These are phyloP conservation scores for Malus sylvestris DNA, from an alignment of 306 rosid genomes.

Conservation along the genomic window DNA sequence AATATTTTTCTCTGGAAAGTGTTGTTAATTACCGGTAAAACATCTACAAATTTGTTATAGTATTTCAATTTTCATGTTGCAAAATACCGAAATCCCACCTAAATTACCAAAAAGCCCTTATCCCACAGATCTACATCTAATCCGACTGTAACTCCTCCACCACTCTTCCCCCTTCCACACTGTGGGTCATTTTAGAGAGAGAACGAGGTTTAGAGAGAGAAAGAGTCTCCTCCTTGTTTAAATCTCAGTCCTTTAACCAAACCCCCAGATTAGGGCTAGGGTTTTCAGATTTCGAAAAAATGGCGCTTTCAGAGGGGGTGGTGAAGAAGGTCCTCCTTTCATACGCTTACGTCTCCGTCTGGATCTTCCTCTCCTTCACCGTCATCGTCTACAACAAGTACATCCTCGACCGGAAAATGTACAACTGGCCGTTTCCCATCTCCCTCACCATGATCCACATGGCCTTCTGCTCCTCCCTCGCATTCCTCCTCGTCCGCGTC, in stretches of 20 bases:
- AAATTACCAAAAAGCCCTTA: not conserved
- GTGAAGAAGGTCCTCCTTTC: slow-evolving; percentile 76
- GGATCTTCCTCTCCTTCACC: slow-evolving; percentile 96
- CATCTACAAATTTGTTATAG: no score
- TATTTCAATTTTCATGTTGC: no score
- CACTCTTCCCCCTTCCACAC: not conserved
- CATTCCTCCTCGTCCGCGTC: slow-evolving; percentile 68
- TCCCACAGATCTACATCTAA: not conserved
- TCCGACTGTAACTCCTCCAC: not conserved
- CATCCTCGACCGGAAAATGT: slow-evolving; percentile 87
- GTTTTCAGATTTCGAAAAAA: slow-evolving; percentile 19
- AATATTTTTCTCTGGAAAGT: no score
- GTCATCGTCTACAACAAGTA: slow-evolving; percentile 94
- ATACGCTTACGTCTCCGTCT: slow-evolving; percentile 68
- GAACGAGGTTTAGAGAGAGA: not conserved
- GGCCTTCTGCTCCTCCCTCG: slow-evolving; percentile 89
- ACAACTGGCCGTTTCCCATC: slow-evolving; percentile 93
- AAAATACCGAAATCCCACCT: no score
- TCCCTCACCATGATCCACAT: slow-evolving; percentile 98
- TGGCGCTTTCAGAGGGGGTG: slow-evolving; percentile 72
- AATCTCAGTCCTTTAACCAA: not conserved
- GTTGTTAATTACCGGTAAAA: not conserved
- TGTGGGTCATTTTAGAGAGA: not conserved
- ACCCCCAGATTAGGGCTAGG: slow-evolving; percentile 22
- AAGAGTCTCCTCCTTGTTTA: not conserved